These are phyloP conservation scores for Pseudogymnoascus sp. DNA, from an alignment of 2,329 filamentous ascomycete species.

Conservation along the genomic window DNA sequence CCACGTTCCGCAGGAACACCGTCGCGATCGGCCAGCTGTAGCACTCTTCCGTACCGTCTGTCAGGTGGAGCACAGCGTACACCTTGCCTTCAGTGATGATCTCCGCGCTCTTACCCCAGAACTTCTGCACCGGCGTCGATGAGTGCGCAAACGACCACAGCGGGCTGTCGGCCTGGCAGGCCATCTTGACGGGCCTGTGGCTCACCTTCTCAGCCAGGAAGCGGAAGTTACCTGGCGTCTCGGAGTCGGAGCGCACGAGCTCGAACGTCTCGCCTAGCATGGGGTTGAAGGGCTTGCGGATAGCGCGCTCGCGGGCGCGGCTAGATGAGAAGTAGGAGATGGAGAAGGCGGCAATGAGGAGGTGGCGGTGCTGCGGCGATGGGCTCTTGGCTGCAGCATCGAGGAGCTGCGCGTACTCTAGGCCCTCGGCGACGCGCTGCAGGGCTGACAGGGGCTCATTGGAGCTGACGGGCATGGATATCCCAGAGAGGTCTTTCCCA, in stretches of 20 bases:
- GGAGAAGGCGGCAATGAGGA: constrained; percentile 85
- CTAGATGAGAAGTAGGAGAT: constrained; percentile 75
- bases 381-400: constrained; percentile 62
- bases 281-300: constrained; percentile 95
- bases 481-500: constrained; percentile 91
- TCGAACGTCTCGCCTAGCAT: constrained; percentile 95
- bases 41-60: constrained; percentile 63
- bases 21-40: constrained; percentile 87
- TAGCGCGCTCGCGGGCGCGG: constrained; percentile 80
- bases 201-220: constrained; percentile 93
- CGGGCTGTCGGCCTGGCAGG: constrained; percentile 82
- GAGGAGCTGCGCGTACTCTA: constrained; percentile 83
- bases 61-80: constrained; percentile 60
- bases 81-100: constrained; percentile 86
- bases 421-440: constrained; percentile 79
- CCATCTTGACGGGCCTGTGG: constrained; percentile 85
- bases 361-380: constrained; percentile 58
- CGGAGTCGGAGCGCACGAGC: constrained; percentile 74
- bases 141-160: constrained; percentile 83
- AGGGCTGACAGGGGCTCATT: constrained; percentile 88
- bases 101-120: constrained; percentile 96
- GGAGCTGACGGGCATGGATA: constrained; percentile 93
- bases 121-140: constrained; percentile 86
- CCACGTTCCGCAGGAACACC: constrained; percentile 88
- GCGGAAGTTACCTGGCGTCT: constrained; percentile 65